Evolutionary conservation across 495 filamentous ascomycete genomes (phyloP), one percentile per base, ranked within the genome.

Genomic region (Immersiella caudata): DNA sequence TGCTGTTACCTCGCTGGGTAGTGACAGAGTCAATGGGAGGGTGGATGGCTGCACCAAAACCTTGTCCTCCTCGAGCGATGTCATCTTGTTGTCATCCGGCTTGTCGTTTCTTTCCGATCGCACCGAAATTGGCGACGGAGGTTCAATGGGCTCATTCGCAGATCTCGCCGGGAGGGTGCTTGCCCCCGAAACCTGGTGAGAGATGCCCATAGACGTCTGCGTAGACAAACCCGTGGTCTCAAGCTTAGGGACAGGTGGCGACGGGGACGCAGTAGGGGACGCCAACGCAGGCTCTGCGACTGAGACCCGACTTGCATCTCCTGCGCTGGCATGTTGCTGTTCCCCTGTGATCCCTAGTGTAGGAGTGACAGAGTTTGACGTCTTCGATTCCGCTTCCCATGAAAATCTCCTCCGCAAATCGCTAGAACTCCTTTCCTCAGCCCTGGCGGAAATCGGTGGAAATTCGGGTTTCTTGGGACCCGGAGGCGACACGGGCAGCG

Each of bases 21-120:
- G 73, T 11, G 75, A 69, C 12, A 75, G 70, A 9, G 73, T 71
- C 8, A 74, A 66, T 12, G 67, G 70, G 60, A 70, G 74, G 25
- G 73, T 66, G n/a, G 74, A 75, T 7, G 72, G 67, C 35, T 74
- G 73, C 11, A 73, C 58, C 20, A 77, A 65, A 5, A 73, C 73
- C 65, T 83, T 81, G 67, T 85, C 82, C 8, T 85, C 82, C 0
- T 76, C 79, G 2, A 82, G 68, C 0, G 81, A 82, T 29, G 74
- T 60, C 18, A 70, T 71, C 35, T 65, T 68, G 24, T 40, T 33
- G 9, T 69, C 70, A 18, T 27, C 61, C 7, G 54, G 57, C 24
- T 66, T 62, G 35, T 63, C 33, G 24, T 52, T 60, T 29, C 40
- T 62, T 2, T 76, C 72, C 6, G 69, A 67, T 20, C 67, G 14